Percentiles rank a stretch among this genome's conserved stretches.
Conservation (phyloP, 177 flowering plant genomes). For the Vitis hybrid region DNA sequence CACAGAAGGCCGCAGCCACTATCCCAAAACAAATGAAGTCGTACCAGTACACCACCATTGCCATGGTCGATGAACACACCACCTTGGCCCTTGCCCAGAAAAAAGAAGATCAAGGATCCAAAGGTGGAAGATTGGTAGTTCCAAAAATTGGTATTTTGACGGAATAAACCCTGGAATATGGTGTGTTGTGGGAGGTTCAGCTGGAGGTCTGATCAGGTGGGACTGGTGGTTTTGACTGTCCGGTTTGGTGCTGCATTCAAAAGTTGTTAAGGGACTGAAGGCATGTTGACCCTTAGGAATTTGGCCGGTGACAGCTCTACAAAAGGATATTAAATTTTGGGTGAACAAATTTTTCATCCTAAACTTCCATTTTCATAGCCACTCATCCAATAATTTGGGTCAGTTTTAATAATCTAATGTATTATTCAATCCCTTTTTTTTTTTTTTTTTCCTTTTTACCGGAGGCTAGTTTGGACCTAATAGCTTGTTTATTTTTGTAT, state of each 20-base stretch:
- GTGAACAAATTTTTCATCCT: not conserved
- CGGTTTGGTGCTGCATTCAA: conserved; percentile 5
- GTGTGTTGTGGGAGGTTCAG: not conserved
- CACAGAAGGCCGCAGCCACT: conserved; percentile 32
- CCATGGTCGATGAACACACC: conserved; percentile 26
- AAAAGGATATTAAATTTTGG: too few relatives aligned
- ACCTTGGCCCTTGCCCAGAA: too few relatives aligned
- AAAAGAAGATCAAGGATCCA: too few relatives aligned
- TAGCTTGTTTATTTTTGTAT: too few relatives aligned
- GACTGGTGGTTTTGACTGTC: conserved; percentile 36
- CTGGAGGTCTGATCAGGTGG: not conserved
- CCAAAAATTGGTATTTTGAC: too few relatives aligned
- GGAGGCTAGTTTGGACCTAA: too few relatives aligned
- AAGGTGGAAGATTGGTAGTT: too few relatives aligned
- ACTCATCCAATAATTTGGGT: too few relatives aligned
- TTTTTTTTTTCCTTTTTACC: too few relatives aligned
- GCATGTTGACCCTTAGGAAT: not conserved
- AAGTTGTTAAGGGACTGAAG: not conserved
- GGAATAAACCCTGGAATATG: not conserved
- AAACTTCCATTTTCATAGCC: too few relatives aligned
- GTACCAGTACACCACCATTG: conserved; percentile 49
- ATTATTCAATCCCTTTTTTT: too few relatives aligned
- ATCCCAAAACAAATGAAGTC: conserved; percentile 58
- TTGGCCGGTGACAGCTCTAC: not conserved
- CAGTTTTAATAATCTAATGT: too few relatives aligned